Conservation (phyloP, 2,329 filamentous ascomycete genomes). For the Rhynchosporium secalis region DNA sequence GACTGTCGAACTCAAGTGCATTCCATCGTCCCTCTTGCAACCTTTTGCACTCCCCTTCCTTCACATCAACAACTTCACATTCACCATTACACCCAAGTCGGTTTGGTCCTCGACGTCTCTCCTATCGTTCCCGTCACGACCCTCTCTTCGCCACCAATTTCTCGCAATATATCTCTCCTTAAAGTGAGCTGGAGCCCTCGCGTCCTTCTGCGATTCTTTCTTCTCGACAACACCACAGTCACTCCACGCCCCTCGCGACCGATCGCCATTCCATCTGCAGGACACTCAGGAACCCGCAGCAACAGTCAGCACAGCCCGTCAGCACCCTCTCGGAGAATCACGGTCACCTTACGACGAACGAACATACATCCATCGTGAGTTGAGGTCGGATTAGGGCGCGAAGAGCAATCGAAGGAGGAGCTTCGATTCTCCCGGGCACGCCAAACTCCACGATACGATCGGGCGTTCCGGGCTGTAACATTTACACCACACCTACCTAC, state of each 20-base stretch:
- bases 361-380: not conserved
- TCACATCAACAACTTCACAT: constrained; percentile 11
- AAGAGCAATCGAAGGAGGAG: constrained; percentile 12
- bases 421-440: constrained; percentile 14
- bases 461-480: constrained; percentile 27
- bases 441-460: constrained; percentile 25
- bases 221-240: constrained; percentile 11
- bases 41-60: not conserved
- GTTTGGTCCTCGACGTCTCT: constrained; percentile 17
- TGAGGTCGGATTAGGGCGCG: constrained; percentile 6
- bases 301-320: constrained; percentile 8
- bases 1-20: not conserved
- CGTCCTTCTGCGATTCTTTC: constrained; percentile 24
- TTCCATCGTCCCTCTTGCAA: constrained; percentile 1
- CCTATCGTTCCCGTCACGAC: constrained; percentile 16
- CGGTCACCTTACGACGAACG: constrained; percentile 10
- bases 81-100: not conserved
- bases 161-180: constrained; percentile 31
- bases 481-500: constrained; percentile 2
- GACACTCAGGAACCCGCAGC: constrained; percentile 17
- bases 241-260: constrained; percentile 22
- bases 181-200: constrained; percentile 35
- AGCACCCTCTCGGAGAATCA: not conserved
- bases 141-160: constrained; percentile 7
- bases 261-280: constrained; percentile 25